Evolutionary conservation across 768 basidiomycete genomes (phyloP).

Genomic region (Pleurotus pulmonarius): DNA sequence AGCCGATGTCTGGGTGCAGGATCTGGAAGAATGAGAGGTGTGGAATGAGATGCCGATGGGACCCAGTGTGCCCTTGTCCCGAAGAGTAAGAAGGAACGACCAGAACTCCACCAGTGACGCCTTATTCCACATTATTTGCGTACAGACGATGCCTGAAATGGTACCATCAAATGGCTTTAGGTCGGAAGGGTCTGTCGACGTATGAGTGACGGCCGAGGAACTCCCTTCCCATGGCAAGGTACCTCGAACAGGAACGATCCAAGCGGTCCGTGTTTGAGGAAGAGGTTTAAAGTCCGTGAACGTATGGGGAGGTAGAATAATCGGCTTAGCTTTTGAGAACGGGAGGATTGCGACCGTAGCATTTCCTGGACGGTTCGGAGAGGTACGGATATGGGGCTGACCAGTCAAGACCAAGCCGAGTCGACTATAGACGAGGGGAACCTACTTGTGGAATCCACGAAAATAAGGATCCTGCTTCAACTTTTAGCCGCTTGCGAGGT

Average conservation of each 20-base stretch:
- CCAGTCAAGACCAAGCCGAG: slow-evolving; percentile 9
- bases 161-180: not conserved
- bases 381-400: slow-evolving; percentile 34
- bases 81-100: slow-evolving; percentile 42
- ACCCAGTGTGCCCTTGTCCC: slow-evolving; percentile 33
- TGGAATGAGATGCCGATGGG: slow-evolving; percentile 49
- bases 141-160: slow-evolving; percentile 4
- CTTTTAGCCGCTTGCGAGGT: slow-evolving; percentile 27
- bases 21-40: slow-evolving; percentile 18
- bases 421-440: slow-evolving; percentile 18
- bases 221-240: slow-evolving; percentile 42
- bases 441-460: slow-evolving; percentile 43
- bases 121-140: slow-evolving; percentile 43
- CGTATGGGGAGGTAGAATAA: slow-evolving; percentile 32
- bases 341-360: slow-evolving; percentile 19
- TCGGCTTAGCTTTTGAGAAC: slow-evolving; percentile 32
- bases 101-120: slow-evolving; percentile 41
- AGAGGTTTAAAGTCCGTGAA: slow-evolving; percentile 21
- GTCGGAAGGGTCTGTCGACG: slow-evolving; percentile 17
- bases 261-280: slow-evolving; percentile 40
- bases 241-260: slow-evolving; percentile 59
- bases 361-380: slow-evolving; percentile 19
- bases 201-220: slow-evolving; percentile 39
- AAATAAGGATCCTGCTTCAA: slow-evolving; percentile 31
- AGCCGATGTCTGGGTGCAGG: slow-evolving; percentile 6